Base-by-base conservation (phyloP, 2,329 filamentous ascomycete species). In the Neoarthrinium moseri region DNA sequence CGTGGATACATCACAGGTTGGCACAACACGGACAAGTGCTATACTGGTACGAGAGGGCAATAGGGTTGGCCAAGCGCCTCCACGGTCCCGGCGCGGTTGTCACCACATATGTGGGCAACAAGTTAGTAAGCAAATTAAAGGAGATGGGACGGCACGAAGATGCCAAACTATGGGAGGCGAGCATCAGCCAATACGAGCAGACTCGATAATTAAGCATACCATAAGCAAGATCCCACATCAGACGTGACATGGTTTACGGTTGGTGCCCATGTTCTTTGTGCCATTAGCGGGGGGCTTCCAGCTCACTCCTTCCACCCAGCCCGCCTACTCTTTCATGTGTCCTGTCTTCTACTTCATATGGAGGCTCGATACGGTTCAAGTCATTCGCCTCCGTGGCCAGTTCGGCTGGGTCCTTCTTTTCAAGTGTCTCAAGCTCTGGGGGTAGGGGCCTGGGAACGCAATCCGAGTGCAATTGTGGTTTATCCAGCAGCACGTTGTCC, bases 121-220 rank as follows among this genome's bases (percentile, higher is more conserved):
- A 21, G 29, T 7, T 43, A 6, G 29, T 34, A 6, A 22, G 15
- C 18, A 43, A 34, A 24, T 29, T 32, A 13, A 20, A 24, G 24
- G 39, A 43, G 27, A 43, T 43, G 39, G 29, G 21, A 8, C 21
- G 29, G 20, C 23, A 29, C n/a, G 39, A 43, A 5, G 22, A 43
- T n/a, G 39, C 39, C 23, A 24, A 13, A 6, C 20, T 29, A 21
- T 43, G 39, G 39, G 39, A 43, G 27, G 27, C 18, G 10, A 43
- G 23, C 18, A 10, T 34, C 20, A 34, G 24, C 13, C 27, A 21
- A 12, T 21, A 7, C 12, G 39, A 43, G 27, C 11, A 26, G 13
- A 15, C 18, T 15, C 15, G 26, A 33, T 24, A 20, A 33, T 17
- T 11, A 32, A 15, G 5, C 12, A 12, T 17, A 6, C n/a, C 15